A percentile compares a stretch with the other conserved stretches of the same genome.
phyloP scores from a whole-genome alignment of 306 rosid species.

The Cucumis cinereus region DNA sequence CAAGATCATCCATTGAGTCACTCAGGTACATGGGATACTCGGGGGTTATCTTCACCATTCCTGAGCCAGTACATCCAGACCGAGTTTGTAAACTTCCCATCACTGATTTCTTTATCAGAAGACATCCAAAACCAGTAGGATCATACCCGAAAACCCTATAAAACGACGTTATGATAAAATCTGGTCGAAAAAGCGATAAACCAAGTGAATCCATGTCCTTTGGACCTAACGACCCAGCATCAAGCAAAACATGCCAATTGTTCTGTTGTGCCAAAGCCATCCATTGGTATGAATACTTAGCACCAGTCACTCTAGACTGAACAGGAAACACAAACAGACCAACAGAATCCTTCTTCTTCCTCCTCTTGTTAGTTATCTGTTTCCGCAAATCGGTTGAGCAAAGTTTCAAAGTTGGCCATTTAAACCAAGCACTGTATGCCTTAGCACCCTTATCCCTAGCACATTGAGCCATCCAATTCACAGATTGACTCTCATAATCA shows the following conservation, averaged over 20 bases:
- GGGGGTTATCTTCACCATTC: constrained; percentile 94
- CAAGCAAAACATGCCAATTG: constrained; percentile 95
- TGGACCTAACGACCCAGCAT: constrained; percentile 95
- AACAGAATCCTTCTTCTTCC: constrained; percentile 21
- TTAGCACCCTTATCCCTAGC: constrained; percentile 91
- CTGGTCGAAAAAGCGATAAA: constrained; percentile 85
- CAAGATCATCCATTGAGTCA: constrained; percentile 77
- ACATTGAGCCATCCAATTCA: constrained; percentile 90
- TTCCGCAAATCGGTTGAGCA: constrained; percentile 91
- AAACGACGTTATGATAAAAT: constrained; percentile 84
- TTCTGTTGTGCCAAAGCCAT: constrained; percentile 97
- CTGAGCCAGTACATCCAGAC: constrained; percentile 86
- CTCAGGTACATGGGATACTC: constrained; percentile 81
- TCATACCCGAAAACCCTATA: constrained; percentile 93
- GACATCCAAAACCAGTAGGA: constrained; percentile 97
- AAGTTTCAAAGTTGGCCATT: constrained; percentile 93
- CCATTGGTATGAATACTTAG: constrained; percentile 70
- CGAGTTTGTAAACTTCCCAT: constrained; percentile 83
- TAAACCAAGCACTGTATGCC: constrained; percentile 83
- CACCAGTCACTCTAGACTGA: constrained; percentile 28
- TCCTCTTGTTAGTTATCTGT: constrained; percentile 53
- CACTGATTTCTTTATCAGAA: constrained; percentile 82
- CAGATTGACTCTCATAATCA: constrained; percentile 93
- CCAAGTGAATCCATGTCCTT: constrained; percentile 99
- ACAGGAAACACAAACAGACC: constrained; percentile 32